Evolutionary conservation across 768 basidiomycete species (phyloP).

Genomic region (Kwoniella newhampshirensis): DNA sequence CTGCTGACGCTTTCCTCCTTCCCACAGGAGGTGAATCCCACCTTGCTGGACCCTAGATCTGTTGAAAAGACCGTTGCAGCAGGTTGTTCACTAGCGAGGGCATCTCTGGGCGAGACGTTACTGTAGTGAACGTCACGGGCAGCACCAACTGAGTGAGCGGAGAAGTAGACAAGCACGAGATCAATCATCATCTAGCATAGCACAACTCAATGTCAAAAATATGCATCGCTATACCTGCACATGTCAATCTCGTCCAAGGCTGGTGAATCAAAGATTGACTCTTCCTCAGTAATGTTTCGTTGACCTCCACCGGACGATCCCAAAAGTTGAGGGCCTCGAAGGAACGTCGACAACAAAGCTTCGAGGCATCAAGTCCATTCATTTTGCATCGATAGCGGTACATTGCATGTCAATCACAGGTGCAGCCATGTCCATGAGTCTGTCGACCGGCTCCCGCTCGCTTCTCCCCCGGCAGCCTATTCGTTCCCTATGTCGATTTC

Average conservation of each 20-base stretch:
- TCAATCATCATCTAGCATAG: neutral
- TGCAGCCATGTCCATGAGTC: neutral
- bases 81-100: conserved; percentile 52
- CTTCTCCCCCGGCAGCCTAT: neutral
- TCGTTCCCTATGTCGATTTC: neutral
- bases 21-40: conserved; percentile 90
- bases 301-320: neutral
- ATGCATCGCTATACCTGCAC: neutral
- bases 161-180: neutral
- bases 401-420: neutral
- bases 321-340: no score
- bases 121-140: conserved; percentile 23
- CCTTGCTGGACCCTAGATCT: conserved; percentile 69
- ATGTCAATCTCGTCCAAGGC: neutral
- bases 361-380: no score
- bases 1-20: conserved; percentile 3
- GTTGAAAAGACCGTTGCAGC: conserved; percentile 80
- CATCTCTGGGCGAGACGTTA: conserved; percentile 52
- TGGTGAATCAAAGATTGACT: neutral
- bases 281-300: neutral
- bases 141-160: no score
- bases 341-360: neutral
- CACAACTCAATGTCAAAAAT: neutral
- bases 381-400: no score
- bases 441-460: neutral